Evolutionary conservation across 2,329 filamentous ascomycete species (phyloP).

Genomic region (Madurella fahalii): DNA sequence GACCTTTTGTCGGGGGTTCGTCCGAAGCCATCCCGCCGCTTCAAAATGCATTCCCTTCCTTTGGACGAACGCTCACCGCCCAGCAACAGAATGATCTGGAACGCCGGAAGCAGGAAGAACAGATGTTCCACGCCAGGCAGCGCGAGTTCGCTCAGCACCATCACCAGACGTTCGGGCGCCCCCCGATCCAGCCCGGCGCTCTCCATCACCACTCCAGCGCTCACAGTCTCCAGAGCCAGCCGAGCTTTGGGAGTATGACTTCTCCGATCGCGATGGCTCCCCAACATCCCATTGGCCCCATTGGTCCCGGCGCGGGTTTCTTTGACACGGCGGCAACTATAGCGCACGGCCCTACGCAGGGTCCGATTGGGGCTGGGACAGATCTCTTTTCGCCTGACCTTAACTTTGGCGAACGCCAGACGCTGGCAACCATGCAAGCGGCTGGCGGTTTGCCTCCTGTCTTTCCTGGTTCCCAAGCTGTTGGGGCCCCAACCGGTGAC

Average conservation of each 20-base stretch:
- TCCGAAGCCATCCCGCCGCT: constrained; percentile 77
- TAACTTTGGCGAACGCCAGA: constrained; percentile 48
- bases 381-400: constrained; percentile 67
- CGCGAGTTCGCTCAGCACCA: constrained; percentile 89
- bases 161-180: constrained; percentile 66
- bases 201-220: constrained; percentile 93
- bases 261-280: constrained; percentile 66
- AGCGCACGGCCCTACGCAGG: constrained; percentile 35
- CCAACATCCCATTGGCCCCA: constrained; percentile 51
- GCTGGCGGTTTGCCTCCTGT: constrained; percentile 30
- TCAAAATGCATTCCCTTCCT: constrained; percentile 89
- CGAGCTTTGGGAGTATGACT: constrained; percentile 90
- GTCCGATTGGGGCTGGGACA: constrained; percentile 43
- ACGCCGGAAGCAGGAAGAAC: constrained; percentile 94
- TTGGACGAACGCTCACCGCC: constrained; percentile 91
- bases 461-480: constrained; percentile 36
- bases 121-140: constrained; percentile 93
- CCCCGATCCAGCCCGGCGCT: constrained; percentile 48
- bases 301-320: constrained; percentile 62
- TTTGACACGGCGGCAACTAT: constrained; percentile 57
- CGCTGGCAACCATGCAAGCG: constrained; percentile 43
- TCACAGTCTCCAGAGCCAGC: constrained; percentile 94
- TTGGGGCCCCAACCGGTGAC: constrained; percentile 36
- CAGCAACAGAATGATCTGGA: constrained; percentile 98
- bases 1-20: constrained; percentile 46